Percentiles rank a stretch among this genome's conserved stretches.
Conservation (phyloP, 192 early-diverging fungal genomes). For the Backusella westeae region DNA sequence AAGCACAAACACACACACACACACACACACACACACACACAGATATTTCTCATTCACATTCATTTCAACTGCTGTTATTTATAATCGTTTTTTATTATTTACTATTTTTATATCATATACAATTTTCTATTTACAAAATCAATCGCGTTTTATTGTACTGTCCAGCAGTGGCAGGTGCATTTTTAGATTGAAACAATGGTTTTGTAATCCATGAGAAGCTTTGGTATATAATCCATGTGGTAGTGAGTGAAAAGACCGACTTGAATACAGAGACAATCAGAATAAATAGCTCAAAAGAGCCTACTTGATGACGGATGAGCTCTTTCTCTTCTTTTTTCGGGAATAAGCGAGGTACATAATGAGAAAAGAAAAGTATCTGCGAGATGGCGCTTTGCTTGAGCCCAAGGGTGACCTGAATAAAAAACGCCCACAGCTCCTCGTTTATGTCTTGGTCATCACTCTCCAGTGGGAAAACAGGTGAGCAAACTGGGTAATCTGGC, state of each 20-base stretch:
- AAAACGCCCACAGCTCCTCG: slow-evolving; percentile 2
- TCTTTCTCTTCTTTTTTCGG: neutral
- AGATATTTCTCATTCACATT: too few species aligned
- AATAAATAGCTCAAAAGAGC: neutral
- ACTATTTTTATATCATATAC: neutral
- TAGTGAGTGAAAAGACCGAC: slow-evolving; percentile 5
- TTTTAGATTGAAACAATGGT: neutral
- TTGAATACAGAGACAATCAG: neutral
- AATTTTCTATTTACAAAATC: slow-evolving; percentile 3
- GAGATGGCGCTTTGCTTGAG: neutral
- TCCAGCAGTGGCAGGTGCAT: neutral
- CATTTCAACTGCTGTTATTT: neutral
- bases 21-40: too few species aligned
- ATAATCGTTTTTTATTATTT: neutral
- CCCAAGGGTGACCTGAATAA: neutral
- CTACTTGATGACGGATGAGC: neutral
- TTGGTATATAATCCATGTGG: slow-evolving; percentile 13
- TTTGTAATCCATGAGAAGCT: slow-evolving; percentile 5
- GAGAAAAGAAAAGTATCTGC: neutral
- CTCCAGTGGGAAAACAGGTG: neutral
- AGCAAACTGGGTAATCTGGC: slow-evolving; percentile 22
- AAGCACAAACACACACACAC: neutral
- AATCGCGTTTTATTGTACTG: neutral
- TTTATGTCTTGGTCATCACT: neutral
- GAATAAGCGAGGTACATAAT: neutral